phyloP scores from a whole-genome alignment of 495 filamentous ascomycete species.

The Neurospora sp. region DNA sequence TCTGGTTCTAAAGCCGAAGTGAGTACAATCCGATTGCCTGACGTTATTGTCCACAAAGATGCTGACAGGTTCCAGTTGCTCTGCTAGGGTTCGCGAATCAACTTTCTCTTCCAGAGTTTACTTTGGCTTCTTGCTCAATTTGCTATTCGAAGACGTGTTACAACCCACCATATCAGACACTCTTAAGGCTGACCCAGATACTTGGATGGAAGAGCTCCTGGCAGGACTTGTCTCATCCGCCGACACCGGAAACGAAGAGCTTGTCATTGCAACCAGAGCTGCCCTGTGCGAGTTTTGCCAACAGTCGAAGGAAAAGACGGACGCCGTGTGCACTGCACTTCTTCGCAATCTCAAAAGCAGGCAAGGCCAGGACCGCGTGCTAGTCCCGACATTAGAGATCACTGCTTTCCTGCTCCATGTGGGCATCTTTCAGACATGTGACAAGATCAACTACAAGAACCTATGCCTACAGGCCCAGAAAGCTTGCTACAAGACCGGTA shows the following conservation, averaged over 20 bases:
- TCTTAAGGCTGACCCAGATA: constrained; percentile 3
- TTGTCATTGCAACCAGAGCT: constrained; percentile 62
- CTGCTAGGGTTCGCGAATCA: constrained; percentile 15
- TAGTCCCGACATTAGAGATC: constrained; percentile 67
- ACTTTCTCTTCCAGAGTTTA: constrained; percentile 42
- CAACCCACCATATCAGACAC: constrained; percentile 10
- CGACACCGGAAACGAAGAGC: constrained; percentile 71
- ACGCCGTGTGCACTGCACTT: constrained; percentile 25
- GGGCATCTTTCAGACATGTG: constrained; percentile 27
- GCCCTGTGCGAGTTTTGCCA: constrained; percentile 51
- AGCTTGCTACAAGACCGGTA: constrained; percentile 70
- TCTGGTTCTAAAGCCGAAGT: constrained; percentile 24
- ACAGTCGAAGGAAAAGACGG: constrained; percentile 18
- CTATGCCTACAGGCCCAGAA: constrained; percentile 64
- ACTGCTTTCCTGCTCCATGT: constrained; percentile 62
- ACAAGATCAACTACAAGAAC: constrained; percentile 29
- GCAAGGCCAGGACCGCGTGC: constrained; percentile 53
- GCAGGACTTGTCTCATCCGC: constrained; percentile 75
- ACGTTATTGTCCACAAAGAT: neutral
- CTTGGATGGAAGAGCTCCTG: constrained; percentile 43
- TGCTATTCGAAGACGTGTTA: constrained; percentile 23
- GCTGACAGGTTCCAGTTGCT: constrained; percentile 15
- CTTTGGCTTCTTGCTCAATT: constrained; percentile 39
- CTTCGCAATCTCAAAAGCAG: constrained; percentile 25
- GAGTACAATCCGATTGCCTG: constrained; percentile 7